These are phyloP conservation scores for Penicillium expansum DNA, from an alignment of 2,329 filamentous ascomycete species.

Conservation along the genomic window DNA sequence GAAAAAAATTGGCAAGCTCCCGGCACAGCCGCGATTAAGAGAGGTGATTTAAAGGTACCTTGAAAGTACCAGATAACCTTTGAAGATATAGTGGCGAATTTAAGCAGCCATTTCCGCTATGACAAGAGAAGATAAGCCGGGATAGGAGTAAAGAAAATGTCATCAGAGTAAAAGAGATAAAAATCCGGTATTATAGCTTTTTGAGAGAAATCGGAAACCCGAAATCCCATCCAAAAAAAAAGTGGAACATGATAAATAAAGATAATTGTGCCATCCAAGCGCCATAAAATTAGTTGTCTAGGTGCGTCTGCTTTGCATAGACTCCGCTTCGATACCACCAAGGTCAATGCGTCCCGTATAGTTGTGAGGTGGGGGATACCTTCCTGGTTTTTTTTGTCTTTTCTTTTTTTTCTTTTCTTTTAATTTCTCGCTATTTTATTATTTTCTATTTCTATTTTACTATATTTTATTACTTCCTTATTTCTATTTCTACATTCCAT, in stretches of 20 bases:
- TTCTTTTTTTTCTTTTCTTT: not conserved
- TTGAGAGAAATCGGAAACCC: not conserved
- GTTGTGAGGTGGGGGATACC: conserved; percentile 1
- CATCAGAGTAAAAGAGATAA: not conserved
- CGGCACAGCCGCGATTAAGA: conserved; percentile 1
- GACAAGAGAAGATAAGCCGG: conserved; percentile 9
- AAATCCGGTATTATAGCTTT: conserved; percentile 8
- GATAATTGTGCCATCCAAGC: not conserved
- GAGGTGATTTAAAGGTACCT: conserved; percentile 3
- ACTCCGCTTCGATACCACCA: conserved; percentile 18
- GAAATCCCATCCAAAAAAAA: not conserved
- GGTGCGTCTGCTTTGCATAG: conserved; percentile 21
- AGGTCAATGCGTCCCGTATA: conserved; percentile 26
- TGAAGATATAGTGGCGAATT: conserved; percentile 8
- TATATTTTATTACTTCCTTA: not conserved
- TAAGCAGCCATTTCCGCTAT: conserved; percentile 10
- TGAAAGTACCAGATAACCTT: not conserved
- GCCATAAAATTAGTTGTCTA: conserved; percentile 1
- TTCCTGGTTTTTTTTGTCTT: not conserved
- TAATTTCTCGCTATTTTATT: not conserved
- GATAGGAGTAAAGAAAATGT: conserved; percentile 1
- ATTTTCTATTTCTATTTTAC: not conserved
- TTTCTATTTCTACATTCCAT: not conserved
- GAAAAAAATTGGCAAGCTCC: not conserved
- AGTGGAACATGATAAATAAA: conserved; percentile 1